Conservation (phyloP, 192 early-diverging fungal species). For the Coemansia biformis region DNA sequence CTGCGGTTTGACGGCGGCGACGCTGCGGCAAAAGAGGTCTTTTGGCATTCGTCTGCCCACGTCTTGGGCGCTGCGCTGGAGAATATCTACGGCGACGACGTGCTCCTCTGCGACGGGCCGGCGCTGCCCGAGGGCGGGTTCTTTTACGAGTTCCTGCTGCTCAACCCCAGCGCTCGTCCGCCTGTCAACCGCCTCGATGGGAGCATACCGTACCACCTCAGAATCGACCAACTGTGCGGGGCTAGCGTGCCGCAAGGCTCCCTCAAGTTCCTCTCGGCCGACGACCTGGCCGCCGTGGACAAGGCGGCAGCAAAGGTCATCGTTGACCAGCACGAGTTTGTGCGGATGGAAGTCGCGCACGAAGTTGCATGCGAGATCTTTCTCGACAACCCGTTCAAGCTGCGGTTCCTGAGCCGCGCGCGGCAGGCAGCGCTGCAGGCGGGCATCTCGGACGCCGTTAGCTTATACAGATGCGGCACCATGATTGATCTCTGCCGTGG, state of each 20-base stretch:
- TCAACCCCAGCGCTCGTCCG: slow-evolving; percentile 5
- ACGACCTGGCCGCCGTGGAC: slow-evolving; percentile 53
- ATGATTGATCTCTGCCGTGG: slow-evolving; percentile 77
- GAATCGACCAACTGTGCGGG: slow-evolving; percentile 26
- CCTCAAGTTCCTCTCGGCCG: slow-evolving; percentile 49
- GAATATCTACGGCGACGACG: slow-evolving; percentile 59
- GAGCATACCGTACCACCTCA: slow-evolving; percentile 10
- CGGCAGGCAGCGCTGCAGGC: neutral
- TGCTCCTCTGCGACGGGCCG: slow-evolving; percentile 68
- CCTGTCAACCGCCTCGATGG: slow-evolving; percentile 13
- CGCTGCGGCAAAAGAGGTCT: slow-evolving; percentile 41
- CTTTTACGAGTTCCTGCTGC: slow-evolving; percentile 71
- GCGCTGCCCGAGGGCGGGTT: slow-evolving; percentile 65
- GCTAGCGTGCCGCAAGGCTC: neutral
- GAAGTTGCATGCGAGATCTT: slow-evolving; percentile 61
- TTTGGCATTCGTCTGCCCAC: slow-evolving; percentile 68
- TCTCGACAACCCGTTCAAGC: slow-evolving; percentile 68
- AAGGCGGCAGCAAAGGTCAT: slow-evolving; percentile 52
- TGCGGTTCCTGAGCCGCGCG: slow-evolving; percentile 54
- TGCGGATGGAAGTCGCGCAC: slow-evolving; percentile 58
- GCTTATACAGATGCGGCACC: slow-evolving; percentile 62
- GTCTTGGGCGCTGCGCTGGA: slow-evolving; percentile 71
- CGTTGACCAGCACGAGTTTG: slow-evolving; percentile 55
- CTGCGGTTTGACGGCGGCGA: slow-evolving; percentile 45
- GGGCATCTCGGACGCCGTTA: slow-evolving; percentile 27